Evolutionary conservation across 1,284 basidiomycete species (phyloP), one percentile per base, ranked within the genome.

Genomic region (Rhodotorula sp.): DNA sequence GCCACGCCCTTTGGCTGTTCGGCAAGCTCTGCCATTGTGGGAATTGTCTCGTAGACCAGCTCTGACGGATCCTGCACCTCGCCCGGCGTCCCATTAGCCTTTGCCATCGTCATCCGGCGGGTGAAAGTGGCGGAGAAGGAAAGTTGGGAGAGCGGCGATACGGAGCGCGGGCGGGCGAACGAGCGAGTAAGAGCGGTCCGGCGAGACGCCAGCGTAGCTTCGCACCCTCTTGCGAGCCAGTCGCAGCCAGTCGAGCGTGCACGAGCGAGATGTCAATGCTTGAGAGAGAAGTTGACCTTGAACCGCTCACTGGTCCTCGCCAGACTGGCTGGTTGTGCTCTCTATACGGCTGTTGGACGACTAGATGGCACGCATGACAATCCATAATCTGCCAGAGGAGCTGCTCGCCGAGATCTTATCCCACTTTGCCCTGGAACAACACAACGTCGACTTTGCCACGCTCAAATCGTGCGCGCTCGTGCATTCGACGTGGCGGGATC

Each of bases 381-480:
- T 66, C 20, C 34, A 55, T 27, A 15, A 27, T 2, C 53, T 70
- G 6, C 68, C 68, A 8, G 54, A 58, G 4, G 68, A 70, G 58
- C 53, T 70, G n/a, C 20, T 70, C 20, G 22, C 27, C 53, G 30
- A 51, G 2, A 48, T 66, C 62, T 36, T 66, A 39, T 47, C 61
- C 13, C 61, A 66, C 46, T 29, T 59, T 29, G 32, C 36, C 27
- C 34, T 44, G 36, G 24, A 34, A 9, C 15, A 3, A 7, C 53
- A 57, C 62, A 36, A 19, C 10, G 13, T 36, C 46, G 67, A 67
- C 53, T 53, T 59, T 46, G 52, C 46, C 27, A 48, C 64, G 30
- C 61, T 67, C 53, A 70, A 70, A 29, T 19, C 29, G 29, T 53
- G 57, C 11, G 52, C 68, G 20, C 64, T 70, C 47, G 68, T 67